Base-by-base conservation (phyloP, 2,329 filamentous ascomycete genomes). In the Diaporthe humulicola region DNA sequence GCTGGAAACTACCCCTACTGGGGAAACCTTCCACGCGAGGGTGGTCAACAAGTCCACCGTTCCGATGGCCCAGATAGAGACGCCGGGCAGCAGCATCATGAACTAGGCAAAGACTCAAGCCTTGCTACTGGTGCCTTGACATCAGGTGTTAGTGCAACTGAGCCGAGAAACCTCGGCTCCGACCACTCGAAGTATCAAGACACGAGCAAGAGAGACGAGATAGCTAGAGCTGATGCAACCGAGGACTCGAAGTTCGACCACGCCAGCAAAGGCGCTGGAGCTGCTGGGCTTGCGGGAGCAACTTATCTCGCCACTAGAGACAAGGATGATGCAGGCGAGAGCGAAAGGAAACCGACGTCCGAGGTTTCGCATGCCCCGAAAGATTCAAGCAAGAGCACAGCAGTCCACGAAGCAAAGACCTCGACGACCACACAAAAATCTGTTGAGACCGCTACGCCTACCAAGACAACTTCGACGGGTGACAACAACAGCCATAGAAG, bases 1-100 rank as follows among this genome's bases (percentile, higher is more conserved):
- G 74, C 74, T n/a, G 74, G 74, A 3, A 76, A 76, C 30, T 74
- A 76, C 12, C 74, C 74, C 3, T 76, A 76, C 69, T 76, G 74
- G 74, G 74, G 74, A 10, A 42, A 76, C 7, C 60, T 74, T 4
- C 60, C 67, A 3, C 52, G 58, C 4, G 72, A 71, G 3, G 67
- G 60, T 28, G 72, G 71, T 12, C 38, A 45, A 12, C 54, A 71
- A 3, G 19, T 42, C 7, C 60, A 52, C 19, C 52, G 52, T 1
- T 52, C 52, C 12, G 50, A n/a, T 17, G 33, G 25, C 2, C 28
- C 28, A 22, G 42, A 25, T 14, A 61, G n/a, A 15, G 28, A 19
- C n/a, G n/a, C n/a, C 19, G 33, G n/a, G 12, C 36, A 33, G 12
- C 30, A 57, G 19, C 15, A 70, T 0, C 66, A 69, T 14, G 10